Base-by-base conservation (phyloP, 176 grass and related monocot genomes). In the Rhynchospora tenuis region DNA sequence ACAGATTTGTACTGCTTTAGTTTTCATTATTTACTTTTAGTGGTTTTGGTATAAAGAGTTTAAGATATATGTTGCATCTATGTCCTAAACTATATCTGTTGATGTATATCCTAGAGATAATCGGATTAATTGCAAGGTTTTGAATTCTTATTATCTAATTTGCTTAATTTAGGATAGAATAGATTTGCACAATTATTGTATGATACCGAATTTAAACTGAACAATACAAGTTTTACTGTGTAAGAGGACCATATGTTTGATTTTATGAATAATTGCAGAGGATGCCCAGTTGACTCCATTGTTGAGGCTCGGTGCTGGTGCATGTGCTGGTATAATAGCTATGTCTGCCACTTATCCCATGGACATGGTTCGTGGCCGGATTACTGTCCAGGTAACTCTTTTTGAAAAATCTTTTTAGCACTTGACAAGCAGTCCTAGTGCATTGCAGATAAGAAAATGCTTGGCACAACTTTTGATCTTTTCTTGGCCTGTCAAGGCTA, bases 331-430 rank as follows among this genome's bases (percentile, higher is more conserved):
- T 85, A 99, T 99, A 29, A 99, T 99, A 85, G 96, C 96, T 76
- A 99, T 99, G 96, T 99, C 96, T 90, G 89, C 93, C 61, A 99
- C 96, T 89, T 99, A 99, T 85, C 96, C 96, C 0, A 99, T 99
- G 96, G 96, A 99, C 84, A 99, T 99, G 96, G 96, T 99, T 84
- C 92, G 96, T 75, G 96, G 96, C 59, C 85, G 96, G 83, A 99
- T 99, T 66, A 99, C 96, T 1, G 96, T 99, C 78, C 96, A 99
- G 93, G 96, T 99, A 66, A 64, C 23, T 64, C 14, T 50, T 27
- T 82, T 80, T 28, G 16, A 54, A 75, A 75, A 52, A 28, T 28
- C 23, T 16, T 74, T 52, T 5, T 54, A 54, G 46, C 22, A 5
- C 46, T 75, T 50, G 22, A 54, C 71, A 74, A 24, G 24, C 46